phyloP scores from a whole-genome alignment of 768 basidiomycete genomes.

The Tricholoma bakamatsutake region DNA sequence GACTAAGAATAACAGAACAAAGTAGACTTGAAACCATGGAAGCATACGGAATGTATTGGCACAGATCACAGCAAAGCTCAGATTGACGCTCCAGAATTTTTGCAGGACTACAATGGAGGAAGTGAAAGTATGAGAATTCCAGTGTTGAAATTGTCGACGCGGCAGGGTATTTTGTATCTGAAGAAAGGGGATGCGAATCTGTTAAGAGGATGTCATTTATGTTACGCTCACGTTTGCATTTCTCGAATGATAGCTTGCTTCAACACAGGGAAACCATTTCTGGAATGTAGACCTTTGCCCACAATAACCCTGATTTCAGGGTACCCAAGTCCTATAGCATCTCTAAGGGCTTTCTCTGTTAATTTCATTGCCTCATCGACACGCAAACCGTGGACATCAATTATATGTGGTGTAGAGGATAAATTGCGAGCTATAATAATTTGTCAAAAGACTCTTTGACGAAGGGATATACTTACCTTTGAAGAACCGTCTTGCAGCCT shows the following conservation, averaged over 20 bases:
- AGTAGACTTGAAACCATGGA: too few species aligned
- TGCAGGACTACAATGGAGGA: neutral
- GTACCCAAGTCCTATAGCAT: conserved; percentile 28
- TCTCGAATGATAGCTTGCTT: conserved; percentile 75
- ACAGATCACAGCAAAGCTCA: too few species aligned
- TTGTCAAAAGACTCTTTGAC: conserved; percentile 2
- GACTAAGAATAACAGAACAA: too few species aligned
- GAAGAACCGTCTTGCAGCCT: conserved; percentile 41
- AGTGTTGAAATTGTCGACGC: conserved; percentile 55
- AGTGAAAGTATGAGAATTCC: conserved; percentile 51
- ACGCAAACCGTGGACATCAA: conserved; percentile 48
- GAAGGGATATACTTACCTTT: conserved; percentile 27
- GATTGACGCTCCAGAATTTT: neutral
- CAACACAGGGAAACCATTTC: conserved; percentile 63
- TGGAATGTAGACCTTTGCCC: conserved; percentile 82
- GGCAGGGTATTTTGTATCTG: conserved; percentile 53
- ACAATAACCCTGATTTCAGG: conserved; percentile 38
- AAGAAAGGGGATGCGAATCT: neutral
- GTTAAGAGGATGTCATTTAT: neutral
- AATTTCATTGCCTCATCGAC: conserved; percentile 39
- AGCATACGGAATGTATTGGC: neutral
- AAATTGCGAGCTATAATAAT: conserved; percentile 32
- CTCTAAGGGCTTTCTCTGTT: conserved; percentile 37
- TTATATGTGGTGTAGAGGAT: conserved; percentile 24
- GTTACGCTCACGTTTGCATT: conserved; percentile 34